Evolutionary conservation across 345 rosid genomes (phyloP).

Genomic region (Salix purpurea): DNA sequence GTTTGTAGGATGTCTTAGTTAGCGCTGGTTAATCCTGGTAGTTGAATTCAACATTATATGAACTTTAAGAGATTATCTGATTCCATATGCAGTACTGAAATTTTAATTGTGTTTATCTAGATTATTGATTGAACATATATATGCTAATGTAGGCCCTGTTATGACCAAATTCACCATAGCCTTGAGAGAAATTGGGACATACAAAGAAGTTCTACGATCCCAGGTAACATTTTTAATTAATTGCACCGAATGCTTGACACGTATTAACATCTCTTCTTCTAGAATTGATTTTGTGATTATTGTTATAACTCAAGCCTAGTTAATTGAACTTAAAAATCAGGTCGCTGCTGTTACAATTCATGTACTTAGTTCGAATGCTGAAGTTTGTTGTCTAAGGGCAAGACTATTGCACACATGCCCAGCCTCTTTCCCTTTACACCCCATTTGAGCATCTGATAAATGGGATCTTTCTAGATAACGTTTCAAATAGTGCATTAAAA

Average conservation of each 20-base stretch:
- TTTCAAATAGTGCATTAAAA: neutral
- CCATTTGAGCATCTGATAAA: neutral
- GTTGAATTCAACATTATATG: neutral
- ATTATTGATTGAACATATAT: slow-evolving; percentile 18
- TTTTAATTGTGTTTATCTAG: neutral
- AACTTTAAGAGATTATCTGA: neutral
- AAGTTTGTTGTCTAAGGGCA: neutral
- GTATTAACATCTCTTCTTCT: neutral
- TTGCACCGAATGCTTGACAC: neutral
- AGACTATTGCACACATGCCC: neutral
- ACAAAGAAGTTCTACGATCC: slow-evolving; percentile 95
- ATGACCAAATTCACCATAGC: slow-evolving; percentile 99
- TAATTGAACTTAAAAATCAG: neutral
- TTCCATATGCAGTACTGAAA: neutral
- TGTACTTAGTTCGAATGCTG: neutral
- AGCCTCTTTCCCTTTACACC: neutral
- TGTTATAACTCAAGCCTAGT: neutral
- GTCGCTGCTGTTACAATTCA: neutral
- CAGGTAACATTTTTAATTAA: slow-evolving; percentile 47
- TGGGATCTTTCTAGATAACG: neutral
- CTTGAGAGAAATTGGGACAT: slow-evolving; percentile 95
- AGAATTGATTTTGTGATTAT: neutral
- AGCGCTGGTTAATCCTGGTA: neutral
- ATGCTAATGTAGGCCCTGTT: slow-evolving; percentile 69
- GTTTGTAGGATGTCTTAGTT: neutral